Evolutionary conservation across 352 stramenopile genomes (phyloP), one percentile per base, ranked within the genome.

Genomic region (Phytopythium delawarense): DNA sequence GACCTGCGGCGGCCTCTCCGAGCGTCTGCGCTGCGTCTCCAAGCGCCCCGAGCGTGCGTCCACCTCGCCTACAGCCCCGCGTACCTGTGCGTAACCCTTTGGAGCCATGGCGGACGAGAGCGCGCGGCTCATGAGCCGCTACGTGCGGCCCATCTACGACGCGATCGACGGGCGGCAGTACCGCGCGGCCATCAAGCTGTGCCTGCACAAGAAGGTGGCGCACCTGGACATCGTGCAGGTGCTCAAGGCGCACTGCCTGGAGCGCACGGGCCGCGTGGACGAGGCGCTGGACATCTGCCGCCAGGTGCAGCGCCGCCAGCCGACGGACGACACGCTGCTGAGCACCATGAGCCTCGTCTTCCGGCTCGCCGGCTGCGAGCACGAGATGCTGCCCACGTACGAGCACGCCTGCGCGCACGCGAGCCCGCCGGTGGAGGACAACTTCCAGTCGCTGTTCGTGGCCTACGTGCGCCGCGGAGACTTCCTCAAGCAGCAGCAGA

Each of bases 401-500:
- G 87, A 95, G 67, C 52, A 89, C 62, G 83, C 85, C 5, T 91
- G 80, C 57, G 71, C 76, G 25, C 67, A 72, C 21, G 70, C 62
- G 34, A 63, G 63, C 2, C 75, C 75, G 42, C 79, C 81, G 23
- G 88, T 76, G 51, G 80, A 95, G 57, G 86, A 95, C 62, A 76
- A 92, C 28, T 84, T 75, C 54, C 64, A 78, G 65, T 77, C 76
- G 74, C 74, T 93, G 23, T 95, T 95, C 61, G 71, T 82, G 57
- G 71, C 70, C 18, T 95, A 93, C 60, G 79, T 71, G 39, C 73
- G 79, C 11, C 70, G 78, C 37, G 73, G 81, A 6, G 79, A 77
- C 53, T 90, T 91, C 55, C 79, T 92, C 61, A 91, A 95, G 74
- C 86, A 95, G 66, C 86, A 95, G 72, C 86, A 95, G 62, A 92